phyloP scores from a whole-genome alignment of 257 asterid species.

The Avicennia marina region DNA sequence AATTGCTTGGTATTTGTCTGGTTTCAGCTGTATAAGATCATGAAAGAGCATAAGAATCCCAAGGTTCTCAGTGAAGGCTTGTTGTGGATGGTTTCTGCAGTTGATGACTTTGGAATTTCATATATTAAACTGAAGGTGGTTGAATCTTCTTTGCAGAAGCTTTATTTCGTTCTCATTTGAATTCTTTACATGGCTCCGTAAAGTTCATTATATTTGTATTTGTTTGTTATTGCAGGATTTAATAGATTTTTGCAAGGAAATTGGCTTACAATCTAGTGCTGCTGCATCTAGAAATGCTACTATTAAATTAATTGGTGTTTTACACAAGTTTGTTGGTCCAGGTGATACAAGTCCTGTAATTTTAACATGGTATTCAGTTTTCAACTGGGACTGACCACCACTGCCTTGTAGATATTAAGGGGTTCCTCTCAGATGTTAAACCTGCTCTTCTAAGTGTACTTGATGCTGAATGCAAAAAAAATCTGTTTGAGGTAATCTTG shows the following conservation, averaged over 20 bases:
- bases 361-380: conserved; percentile 15
- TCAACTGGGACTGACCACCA: conserved; percentile 23
- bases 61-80: conserved; percentile 98
- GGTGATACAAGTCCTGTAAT: conserved; percentile 44
- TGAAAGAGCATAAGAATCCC: conserved; percentile 99
- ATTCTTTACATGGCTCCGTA: background rate
- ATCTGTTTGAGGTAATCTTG: conserved; percentile 78
- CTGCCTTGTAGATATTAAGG: conserved; percentile 71
- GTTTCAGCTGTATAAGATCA: conserved; percentile 74
- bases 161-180: conserved; percentile 10
- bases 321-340: conserved; percentile 99
- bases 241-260: conserved; percentile 95
- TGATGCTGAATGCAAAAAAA: conserved; percentile 95
- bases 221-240: conserved; percentile 59
- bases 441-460: conserved; percentile 97
- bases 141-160: conserved; percentile 1
- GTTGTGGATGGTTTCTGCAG: conserved; percentile 89
- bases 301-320: conserved; percentile 74
- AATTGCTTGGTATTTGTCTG: conserved; percentile 11
- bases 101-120: conserved; percentile 88
- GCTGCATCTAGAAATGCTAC: conserved; percentile 96
- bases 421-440: conserved; percentile 87
- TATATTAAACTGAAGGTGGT: conserved; percentile 77
- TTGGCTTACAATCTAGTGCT: conserved; percentile 95
- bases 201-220: background rate